Evolutionary conservation across 2,329 filamentous ascomycete species (phyloP).

Genomic region (Monilinia vaccinii-corymbosi): DNA sequence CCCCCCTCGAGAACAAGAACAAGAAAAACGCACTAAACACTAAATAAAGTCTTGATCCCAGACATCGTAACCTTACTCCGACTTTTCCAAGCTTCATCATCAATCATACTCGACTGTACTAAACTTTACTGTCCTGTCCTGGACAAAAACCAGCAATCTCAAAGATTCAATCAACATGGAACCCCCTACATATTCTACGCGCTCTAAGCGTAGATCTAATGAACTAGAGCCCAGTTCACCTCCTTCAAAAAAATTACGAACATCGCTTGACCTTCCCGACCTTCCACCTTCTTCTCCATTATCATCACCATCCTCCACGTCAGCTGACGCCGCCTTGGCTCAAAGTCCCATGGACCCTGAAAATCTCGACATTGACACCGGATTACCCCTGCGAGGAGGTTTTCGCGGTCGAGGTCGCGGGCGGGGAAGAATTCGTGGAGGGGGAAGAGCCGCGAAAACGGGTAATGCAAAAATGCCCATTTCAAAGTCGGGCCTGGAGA

Average conservation of each 20-base stretch:
- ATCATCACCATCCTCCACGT: conserved; percentile 5
- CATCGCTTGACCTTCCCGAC: neutral
- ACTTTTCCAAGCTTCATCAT: conserved; percentile 1
- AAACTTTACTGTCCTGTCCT: too few species aligned
- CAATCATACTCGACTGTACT: neutral
- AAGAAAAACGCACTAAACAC: neutral
- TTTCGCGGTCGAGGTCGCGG: conserved; percentile 21
- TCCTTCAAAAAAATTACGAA: conserved; percentile 5
- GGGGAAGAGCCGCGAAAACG: conserved; percentile 15
- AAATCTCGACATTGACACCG: conserved; percentile 2
- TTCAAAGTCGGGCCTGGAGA: neutral
- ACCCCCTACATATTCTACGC: conserved; percentile 8
- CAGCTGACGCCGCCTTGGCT: conserved; percentile 7
- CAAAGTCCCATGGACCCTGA: conserved; percentile 4
- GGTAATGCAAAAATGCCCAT: neutral
- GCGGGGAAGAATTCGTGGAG: conserved; percentile 18
- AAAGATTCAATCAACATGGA: neutral
- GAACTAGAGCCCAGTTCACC: conserved; percentile 1
- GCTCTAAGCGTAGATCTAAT: conserved; percentile 7
- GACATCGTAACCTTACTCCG: neutral
- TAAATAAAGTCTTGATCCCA: neutral
- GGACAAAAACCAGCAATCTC: neutral
- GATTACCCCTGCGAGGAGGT: conserved; percentile 10
- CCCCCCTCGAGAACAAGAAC: neutral
- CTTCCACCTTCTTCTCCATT: conserved; percentile 3